These are phyloP conservation scores for Moringa oleifera DNA, from an alignment of 345 rosid genomes.

Conservation along the genomic window DNA sequence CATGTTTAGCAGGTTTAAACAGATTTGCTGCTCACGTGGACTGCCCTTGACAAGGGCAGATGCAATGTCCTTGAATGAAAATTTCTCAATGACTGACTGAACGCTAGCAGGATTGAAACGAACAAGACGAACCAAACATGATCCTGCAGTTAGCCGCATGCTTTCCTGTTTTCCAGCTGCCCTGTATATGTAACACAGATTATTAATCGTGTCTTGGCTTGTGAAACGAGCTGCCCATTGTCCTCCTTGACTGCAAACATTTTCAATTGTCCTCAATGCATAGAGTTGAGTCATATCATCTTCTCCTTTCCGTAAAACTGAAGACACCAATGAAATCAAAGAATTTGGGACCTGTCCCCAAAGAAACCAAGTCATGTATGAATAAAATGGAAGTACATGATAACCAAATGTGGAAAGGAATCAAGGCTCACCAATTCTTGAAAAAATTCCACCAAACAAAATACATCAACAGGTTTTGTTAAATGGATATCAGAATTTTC, in stretches of 20 bases:
- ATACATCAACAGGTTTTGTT: background rate
- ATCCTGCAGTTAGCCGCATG: conserved; percentile 94
- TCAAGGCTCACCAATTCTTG: background rate
- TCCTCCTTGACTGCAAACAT: conserved; percentile 91
- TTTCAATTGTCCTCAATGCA: conserved; percentile 92
- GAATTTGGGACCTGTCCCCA: conserved; percentile 85
- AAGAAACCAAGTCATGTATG: conserved; percentile 13
- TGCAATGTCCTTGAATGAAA: conserved; percentile 72
- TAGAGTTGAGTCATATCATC: conserved; percentile 94
- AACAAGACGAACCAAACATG: conserved; percentile 90
- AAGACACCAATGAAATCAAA: conserved; percentile 80
- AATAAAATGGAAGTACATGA: conserved; percentile 5
- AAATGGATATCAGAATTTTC: background rate
- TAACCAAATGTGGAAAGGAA: background rate
- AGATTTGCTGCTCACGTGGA: conserved; percentile 88
- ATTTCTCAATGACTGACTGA: conserved; percentile 70
- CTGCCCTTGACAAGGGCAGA: conserved; percentile 76
- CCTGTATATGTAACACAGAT: conserved; percentile 78
- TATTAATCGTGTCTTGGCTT: conserved; percentile 82
- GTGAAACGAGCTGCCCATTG: conserved; percentile 83
- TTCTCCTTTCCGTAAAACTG: conserved; percentile 92
- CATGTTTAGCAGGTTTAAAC: conserved; percentile 83
- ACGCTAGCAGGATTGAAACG: conserved; percentile 81
- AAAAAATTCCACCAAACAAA: background rate
- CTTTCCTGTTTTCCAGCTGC: conserved; percentile 93